A percentile compares a stretch with the other conserved stretches of the same genome.
phyloP scores from a whole-genome alignment of 495 filamentous ascomycete species.

The Melanomma pulvis-pyrius region DNA sequence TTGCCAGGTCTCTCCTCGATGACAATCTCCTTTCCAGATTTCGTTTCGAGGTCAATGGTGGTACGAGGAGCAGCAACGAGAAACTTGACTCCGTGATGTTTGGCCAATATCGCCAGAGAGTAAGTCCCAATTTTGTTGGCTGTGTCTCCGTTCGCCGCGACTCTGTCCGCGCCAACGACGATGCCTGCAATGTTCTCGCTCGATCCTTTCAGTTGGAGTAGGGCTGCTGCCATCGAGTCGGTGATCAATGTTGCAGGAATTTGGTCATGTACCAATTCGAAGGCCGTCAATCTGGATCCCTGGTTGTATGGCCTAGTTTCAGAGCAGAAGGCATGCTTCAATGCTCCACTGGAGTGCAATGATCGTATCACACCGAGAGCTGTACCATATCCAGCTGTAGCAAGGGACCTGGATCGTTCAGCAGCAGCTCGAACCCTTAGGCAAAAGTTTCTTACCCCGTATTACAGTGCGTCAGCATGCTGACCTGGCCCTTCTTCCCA shows the following conservation, averaged over 20 bases:
- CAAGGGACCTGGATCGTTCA: constrained; percentile 68
- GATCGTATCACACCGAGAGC: constrained; percentile 91
- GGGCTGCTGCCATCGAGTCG: constrained; percentile 91
- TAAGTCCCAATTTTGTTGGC: constrained; percentile 99
- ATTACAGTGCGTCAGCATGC: constrained; percentile 94
- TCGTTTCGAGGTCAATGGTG: constrained; percentile 84
- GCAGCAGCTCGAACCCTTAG: constrained; percentile 10
- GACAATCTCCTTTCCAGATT: constrained; percentile 71
- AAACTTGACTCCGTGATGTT: constrained; percentile 87
- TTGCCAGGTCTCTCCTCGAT: constrained; percentile 82
- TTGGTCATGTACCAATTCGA: constrained; percentile 88
- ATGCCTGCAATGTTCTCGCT: constrained; percentile 74
- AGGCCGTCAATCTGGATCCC: constrained; percentile 91
- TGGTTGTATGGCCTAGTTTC: constrained; percentile 98
- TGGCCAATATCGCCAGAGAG: constrained; percentile 79
- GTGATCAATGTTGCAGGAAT: constrained; percentile 94
- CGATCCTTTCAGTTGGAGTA: constrained; percentile 61
- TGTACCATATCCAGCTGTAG: constrained; percentile 94
- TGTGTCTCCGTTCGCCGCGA: constrained; percentile 94
- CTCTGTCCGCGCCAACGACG: constrained; percentile 91
- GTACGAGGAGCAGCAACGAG: constrained; percentile 93
- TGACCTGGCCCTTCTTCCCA: constrained; percentile 53
- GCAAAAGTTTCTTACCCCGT: constrained; percentile 65
- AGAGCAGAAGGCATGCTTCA: constrained; percentile 88
- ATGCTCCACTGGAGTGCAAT: constrained; percentile 62